A percentile compares a stretch with the other conserved stretches of the same genome.
Evolutionary conservation across 2,329 filamentous ascomycete genomes (phyloP).

Genomic region (Talaromyces rugulosus): DNA sequence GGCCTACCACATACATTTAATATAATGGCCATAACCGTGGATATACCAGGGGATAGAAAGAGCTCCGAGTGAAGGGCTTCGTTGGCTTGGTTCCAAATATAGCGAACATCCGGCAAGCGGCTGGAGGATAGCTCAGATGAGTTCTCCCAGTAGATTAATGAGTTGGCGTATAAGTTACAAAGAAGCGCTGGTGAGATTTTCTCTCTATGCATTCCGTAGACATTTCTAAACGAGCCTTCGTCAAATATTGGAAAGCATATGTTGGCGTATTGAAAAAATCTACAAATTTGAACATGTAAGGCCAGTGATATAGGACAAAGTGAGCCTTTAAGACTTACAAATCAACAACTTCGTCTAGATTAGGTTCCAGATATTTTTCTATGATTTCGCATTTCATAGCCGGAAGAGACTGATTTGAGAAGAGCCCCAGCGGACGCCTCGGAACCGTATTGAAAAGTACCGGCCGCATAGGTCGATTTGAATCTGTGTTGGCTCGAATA

Average conservation of each 20-base stretch:
- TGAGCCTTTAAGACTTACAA: constrained; percentile 2
- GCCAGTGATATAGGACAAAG: no score
- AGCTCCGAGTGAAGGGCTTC: constrained; percentile 54
- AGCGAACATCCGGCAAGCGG: constrained; percentile 49
- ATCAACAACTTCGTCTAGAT: background rate
- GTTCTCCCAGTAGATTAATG: constrained; percentile 49
- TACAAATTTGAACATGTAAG: constrained; percentile 15
- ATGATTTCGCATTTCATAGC: constrained; percentile 44
- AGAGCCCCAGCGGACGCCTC: constrained; percentile 39
- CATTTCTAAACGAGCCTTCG: constrained; percentile 42
- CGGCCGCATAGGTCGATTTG: constrained; percentile 22
- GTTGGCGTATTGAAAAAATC: constrained; percentile 50
- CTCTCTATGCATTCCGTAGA: constrained; percentile 38
- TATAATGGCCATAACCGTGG: constrained; percentile 50
- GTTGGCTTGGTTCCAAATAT: constrained; percentile 55
- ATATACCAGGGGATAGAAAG: constrained; percentile 50
- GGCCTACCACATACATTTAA: constrained; percentile 55
- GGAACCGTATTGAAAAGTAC: constrained; percentile 48
- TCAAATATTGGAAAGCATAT: constrained; percentile 53
- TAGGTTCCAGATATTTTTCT: constrained; percentile 44
- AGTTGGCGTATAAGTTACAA: constrained; percentile 49
- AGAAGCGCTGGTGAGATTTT: constrained; percentile 51
- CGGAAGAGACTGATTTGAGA: constrained; percentile 18
- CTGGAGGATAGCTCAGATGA: constrained; percentile 30
- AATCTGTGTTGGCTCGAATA: constrained; percentile 20